Base-by-base conservation (phyloP, 805 yeast genomes). In the Kodamaea neixiangensis region DNA sequence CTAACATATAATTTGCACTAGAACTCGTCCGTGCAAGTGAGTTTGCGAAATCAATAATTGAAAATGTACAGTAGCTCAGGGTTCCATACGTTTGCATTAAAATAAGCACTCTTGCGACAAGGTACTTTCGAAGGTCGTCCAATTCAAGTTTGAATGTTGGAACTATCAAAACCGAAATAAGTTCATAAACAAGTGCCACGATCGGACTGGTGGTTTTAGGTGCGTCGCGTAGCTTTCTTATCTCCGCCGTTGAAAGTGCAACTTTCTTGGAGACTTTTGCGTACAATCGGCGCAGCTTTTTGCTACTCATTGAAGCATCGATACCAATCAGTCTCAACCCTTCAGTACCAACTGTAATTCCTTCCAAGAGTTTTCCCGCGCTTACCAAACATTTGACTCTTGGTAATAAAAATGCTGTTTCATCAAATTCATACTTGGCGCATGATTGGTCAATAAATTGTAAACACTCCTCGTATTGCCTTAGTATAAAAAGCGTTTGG, bases 1-100 rank as follows among this genome's bases (percentile, higher is more conserved):
- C 76, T 14, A 69, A 66, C 11, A 65, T 56, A 18, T 70, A 58
- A n/a, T 68, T 67, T 13, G 58, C 58, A 5, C 61, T 59, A 18
- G 68, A 69, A 3, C 64, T 60, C 2, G 58, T 63, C 10, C 56
- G 57, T 5, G 64, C 66, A 17, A 68, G 59, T 15, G 43, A 44
- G 45, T 70, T 67, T 3, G 81, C 80, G 29, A 73, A 55, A 9
- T 74, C 65, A 0, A 79, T 53, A 44, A 77, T 59, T 1, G 77
- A 71, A 15, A 71, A 54, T 1, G 80, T 67, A 42, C 77, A 68
- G 15, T 64, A 64, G 0, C 76, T 65, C 1, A 78, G 66, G 5
- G 60, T 54, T 1, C 84, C 84, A 50, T 70, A 50, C 9, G 65
- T 64, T n/a, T 67, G 49, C 61, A 77, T 66, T 29, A 73, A 58